Evolutionary conservation across 495 filamentous ascomycete genomes (phyloP).

Genomic region (Talaromyces thailandensis): DNA sequence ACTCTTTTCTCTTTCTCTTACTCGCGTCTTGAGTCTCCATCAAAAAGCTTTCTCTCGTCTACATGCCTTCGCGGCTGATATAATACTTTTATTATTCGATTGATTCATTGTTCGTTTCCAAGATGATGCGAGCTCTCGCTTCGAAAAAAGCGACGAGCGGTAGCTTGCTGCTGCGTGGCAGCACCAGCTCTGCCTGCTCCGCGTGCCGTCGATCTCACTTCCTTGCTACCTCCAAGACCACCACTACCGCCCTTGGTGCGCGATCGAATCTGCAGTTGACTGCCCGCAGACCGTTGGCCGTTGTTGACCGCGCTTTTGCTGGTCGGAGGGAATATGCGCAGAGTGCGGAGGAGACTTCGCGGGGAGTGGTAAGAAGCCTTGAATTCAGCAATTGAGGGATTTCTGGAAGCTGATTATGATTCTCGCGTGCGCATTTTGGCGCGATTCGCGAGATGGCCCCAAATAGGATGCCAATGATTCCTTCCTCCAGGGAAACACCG

Average conservation of each 20-base stretch:
- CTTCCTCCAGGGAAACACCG: conserved; percentile 88
- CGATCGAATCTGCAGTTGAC: conserved; percentile 37
- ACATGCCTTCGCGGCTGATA: background rate
- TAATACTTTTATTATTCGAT: conserved; percentile 9
- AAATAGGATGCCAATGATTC: conserved; percentile 77
- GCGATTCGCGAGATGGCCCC: conserved; percentile 8
- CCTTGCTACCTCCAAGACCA: conserved; percentile 36
- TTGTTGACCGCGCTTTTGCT: conserved; percentile 29
- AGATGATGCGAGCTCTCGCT: conserved; percentile 38
- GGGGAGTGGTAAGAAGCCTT: conserved; percentile 35
- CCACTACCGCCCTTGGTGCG: conserved; percentile 25
- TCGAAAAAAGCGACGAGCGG: conserved; percentile 33
- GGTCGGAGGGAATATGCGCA: conserved; percentile 45
- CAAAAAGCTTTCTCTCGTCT: background rate
- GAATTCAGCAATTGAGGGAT: background rate
- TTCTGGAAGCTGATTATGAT: conserved; percentile 16
- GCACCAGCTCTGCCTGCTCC: conserved; percentile 32
- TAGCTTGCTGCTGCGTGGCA: conserved; percentile 42
- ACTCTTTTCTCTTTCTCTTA: background rate
- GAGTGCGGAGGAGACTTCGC: conserved; percentile 43
- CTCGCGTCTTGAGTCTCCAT: background rate
- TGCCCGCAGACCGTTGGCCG: conserved; percentile 30
- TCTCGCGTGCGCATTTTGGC: background rate
- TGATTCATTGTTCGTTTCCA: conserved; percentile 14
- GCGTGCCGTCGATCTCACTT: conserved; percentile 34